Conservation (phyloP, 441 rosid genomes). For the Corymbia citriodora region DNA sequence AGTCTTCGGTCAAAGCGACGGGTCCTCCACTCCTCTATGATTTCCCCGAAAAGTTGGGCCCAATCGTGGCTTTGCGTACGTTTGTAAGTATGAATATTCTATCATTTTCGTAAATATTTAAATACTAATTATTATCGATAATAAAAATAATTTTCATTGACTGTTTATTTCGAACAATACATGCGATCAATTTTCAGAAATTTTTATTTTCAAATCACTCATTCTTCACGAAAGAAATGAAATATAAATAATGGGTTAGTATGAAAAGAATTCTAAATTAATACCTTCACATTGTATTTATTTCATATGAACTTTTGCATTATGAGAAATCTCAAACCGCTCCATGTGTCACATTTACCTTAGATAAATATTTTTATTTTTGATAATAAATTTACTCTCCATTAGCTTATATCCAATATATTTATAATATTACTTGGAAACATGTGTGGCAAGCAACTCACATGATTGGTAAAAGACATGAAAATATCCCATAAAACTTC, state of each 20-base stretch:
- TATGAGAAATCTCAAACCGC: fast-evolving
- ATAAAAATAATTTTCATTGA: no score
- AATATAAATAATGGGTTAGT: not conserved
- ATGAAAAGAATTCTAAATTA: not conserved
- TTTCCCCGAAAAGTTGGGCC: not conserved
- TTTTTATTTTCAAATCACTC: no score
- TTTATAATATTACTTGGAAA: no score
- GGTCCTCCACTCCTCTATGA: not conserved
- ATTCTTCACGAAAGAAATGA: fast-evolving
- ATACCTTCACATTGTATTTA: not conserved
- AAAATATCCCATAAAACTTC: no score
- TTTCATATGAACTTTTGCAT: not conserved
- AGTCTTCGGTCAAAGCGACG: not conserved
- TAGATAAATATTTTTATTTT: no score
- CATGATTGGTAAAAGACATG: not conserved
- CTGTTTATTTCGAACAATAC: no score
- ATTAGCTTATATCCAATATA: not conserved
- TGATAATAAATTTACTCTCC: fast-evolving
- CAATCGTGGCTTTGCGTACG: not conserved
- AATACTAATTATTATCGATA: no score
- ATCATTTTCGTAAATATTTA: no score
- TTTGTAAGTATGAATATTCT: no score
- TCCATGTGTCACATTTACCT: no score
- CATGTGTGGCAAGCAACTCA: not conserved
- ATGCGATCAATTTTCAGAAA: no score